Evolutionary conservation across 1,284 basidiomycete species (phyloP), one percentile per base, ranked within the genome.

Genomic region (Inonotus hispidus): DNA sequence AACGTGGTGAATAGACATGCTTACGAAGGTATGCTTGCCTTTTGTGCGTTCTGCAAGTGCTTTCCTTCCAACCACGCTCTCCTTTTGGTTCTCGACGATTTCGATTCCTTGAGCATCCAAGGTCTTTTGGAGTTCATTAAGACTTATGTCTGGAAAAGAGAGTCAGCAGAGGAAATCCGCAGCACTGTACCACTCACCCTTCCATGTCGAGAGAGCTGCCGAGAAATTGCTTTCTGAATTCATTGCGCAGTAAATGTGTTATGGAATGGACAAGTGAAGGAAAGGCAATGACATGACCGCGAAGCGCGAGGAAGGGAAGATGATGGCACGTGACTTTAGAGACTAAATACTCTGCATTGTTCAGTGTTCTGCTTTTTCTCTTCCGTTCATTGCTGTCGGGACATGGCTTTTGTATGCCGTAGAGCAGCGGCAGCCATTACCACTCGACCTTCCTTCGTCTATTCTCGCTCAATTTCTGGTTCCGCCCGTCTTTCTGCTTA

Each of bases 11-110:
- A 58, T 38, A 56, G 13, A 35, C 59, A 46, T 14, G 25, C 43
- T 21, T 14, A 10, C 14, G 16, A 14, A 37, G 38, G 25, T 3
- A 27, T 11, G 32, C 74, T 19, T 47, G 92, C 95, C 95, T 79
- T 95, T 90, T 0, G 95, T 98, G 71, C 91, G 88, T 74, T 98
- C 95, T 1, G 95, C 92, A 16, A 97, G 79, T 60, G 87, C 89
- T 74, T 96, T 98, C 46, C 95, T 82, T n/a, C 93, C 93, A 1
- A 97, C 80, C 53, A 97, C 82, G 67, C 90, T 93, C 78, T 97
- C 95, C 77, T 96, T 97, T 79, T 97, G 94, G 74, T 95, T 94
- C 78, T 97, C 93, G n/a, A 97, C 95, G 8, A 97, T 79, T 74
- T 97, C 93, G 47, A 97, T 80, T 1, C 95, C 94, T 65, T 95